These are phyloP conservation scores for Pyrus pyrifolia DNA, from an alignment of 306 rosid genomes.

Conservation along the genomic window DNA sequence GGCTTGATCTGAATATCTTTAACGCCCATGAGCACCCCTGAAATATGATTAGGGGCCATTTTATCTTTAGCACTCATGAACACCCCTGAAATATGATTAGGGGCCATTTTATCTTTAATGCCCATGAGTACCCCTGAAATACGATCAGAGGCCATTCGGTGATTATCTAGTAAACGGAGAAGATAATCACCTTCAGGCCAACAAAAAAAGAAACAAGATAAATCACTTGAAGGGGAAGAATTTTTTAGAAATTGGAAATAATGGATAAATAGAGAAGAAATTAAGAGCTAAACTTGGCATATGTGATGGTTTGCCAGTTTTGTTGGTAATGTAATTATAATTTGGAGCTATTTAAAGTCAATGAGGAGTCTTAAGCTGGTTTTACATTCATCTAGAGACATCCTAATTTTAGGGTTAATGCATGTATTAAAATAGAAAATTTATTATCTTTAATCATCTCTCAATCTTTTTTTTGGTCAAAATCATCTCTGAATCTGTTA, in stretches of 20 bases:
- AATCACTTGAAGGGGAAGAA: neutral
- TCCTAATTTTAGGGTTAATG: neutral
- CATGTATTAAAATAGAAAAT: neutral
- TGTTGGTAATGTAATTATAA: neutral
- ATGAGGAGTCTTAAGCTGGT: neutral
- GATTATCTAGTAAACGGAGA: neutral
- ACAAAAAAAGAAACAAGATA: neutral
- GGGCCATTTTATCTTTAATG: slow-evolving; percentile 17
- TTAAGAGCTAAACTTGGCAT: neutral
- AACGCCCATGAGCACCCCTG: slow-evolving; percentile 22
- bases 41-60: neutral
- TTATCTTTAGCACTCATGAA: neutral
- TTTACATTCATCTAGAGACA: neutral
- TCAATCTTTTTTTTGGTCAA: neutral
- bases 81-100: neutral
- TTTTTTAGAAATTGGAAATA: neutral
- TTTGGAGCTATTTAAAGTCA: slow-evolving; percentile 1
- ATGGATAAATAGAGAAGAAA: neutral
- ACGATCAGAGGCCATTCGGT: neutral
- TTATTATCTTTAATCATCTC: slow-evolving; percentile 17
- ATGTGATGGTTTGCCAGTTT: neutral
- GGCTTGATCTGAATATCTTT: slow-evolving; percentile 37
- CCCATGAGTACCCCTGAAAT: too few species aligned
- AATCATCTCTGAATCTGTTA: slow-evolving; percentile 6
- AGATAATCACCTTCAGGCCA: slow-evolving; percentile 10